Percentiles rank a stretch among this genome's conserved stretches.
These are phyloP conservation scores for Hanseniaspora occidentalis DNA, from an alignment of 805 yeast species.

Conservation along the genomic window DNA sequence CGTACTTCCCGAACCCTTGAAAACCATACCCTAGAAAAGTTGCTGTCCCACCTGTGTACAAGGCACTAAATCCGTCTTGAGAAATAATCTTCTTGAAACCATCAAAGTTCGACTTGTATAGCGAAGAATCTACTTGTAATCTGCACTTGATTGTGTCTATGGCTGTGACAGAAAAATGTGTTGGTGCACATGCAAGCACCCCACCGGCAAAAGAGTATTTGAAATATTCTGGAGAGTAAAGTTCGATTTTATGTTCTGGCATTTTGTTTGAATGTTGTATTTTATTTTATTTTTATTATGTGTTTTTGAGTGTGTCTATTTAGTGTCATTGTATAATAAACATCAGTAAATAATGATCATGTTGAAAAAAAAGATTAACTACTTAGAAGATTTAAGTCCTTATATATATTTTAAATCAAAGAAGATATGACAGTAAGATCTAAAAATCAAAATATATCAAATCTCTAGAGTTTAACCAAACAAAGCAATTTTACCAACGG, in stretches of 20 bases:
- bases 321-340: too few species aligned
- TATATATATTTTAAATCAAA: too few species aligned
- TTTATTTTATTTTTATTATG: background rate
- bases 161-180: constrained; percentile 89
- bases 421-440: too few species aligned
- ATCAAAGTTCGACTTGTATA: constrained; percentile 65
- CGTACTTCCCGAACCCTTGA: constrained; percentile 97
- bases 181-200: constrained; percentile 85
- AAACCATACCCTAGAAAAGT: constrained; percentile 86
- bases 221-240: constrained; percentile 16
- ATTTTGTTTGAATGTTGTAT: background rate
- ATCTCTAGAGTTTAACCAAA: too few species aligned
- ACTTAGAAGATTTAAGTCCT: too few species aligned
- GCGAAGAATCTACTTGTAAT: constrained; percentile 65
- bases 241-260: background rate
- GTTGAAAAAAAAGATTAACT: too few species aligned
- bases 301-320: too few species aligned
- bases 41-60: constrained; percentile 85
- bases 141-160: constrained; percentile 89
- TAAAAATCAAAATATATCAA: too few species aligned
- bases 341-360: too few species aligned
- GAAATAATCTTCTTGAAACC: constrained; percentile 71
- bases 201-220: constrained; percentile 48
- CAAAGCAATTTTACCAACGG: too few species aligned
- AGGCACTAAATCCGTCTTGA: constrained; percentile 60